Evolutionary conservation across 2,329 filamentous ascomycete genomes (phyloP).

Genomic region (Colletotrichum incanum): DNA sequence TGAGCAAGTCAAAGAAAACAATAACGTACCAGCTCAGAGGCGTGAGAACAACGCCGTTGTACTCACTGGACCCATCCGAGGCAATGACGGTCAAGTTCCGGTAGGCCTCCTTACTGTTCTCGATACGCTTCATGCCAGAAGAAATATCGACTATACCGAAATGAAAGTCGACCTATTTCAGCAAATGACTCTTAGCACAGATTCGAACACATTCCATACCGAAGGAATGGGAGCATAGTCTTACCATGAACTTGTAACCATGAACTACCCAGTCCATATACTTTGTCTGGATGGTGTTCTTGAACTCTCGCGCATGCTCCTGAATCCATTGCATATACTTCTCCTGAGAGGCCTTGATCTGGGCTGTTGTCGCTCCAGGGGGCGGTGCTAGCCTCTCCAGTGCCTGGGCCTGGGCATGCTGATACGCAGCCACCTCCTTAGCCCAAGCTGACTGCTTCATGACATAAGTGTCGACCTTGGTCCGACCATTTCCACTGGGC

Average conservation of each 20-base stretch:
- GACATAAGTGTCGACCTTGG: conserved; percentile 23
- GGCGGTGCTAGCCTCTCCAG: too few relatives aligned
- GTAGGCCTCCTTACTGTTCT: conserved; percentile 32
- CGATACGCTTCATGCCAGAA: conserved; percentile 29
- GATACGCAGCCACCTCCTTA: conserved; percentile 6
- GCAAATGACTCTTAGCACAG: too few relatives aligned
- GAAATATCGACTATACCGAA: conserved; percentile 28
- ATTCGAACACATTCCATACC: too few relatives aligned
- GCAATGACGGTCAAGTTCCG: conserved; percentile 21
- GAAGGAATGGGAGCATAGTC: background rate
- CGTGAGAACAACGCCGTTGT: background rate
- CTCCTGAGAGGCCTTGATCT: background rate
- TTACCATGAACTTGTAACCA: conserved; percentile 24
- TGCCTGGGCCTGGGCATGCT: conserved; percentile 14
- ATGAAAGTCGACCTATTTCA: conserved; percentile 15
- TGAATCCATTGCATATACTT: conserved; percentile 1
- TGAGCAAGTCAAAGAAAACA: background rate
- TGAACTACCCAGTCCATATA: conserved; percentile 35
- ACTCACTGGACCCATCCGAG: conserved; percentile 28
- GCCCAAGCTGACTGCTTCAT: conserved; percentile 27
- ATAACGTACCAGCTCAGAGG: background rate
- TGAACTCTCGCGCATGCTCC: conserved; percentile 13
- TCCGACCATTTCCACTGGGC: background rate
- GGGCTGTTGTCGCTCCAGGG: too few relatives aligned
- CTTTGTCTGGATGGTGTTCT: conserved; percentile 9